Conservation (phyloP, 2,329 filamentous ascomycete species). For the Pyrenophora teres region DNA sequence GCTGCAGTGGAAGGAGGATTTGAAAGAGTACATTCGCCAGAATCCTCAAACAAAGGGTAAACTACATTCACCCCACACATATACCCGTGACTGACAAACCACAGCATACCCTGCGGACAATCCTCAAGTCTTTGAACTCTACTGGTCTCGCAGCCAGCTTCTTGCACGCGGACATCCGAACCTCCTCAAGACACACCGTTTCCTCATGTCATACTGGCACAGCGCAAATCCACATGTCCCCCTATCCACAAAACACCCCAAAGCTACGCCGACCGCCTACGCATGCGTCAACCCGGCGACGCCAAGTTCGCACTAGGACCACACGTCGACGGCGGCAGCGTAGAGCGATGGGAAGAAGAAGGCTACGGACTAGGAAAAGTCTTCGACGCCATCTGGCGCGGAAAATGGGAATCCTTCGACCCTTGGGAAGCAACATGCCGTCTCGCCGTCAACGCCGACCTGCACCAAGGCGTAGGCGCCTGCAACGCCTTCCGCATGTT, state of each 20-base stretch:
- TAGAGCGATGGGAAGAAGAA: slow-evolving; percentile 60
- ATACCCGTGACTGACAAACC: slow-evolving; percentile 8
- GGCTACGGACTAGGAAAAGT: slow-evolving; percentile 67
- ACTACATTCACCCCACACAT: neutral
- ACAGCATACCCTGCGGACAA: slow-evolving; percentile 55
- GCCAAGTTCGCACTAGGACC: slow-evolving; percentile 61
- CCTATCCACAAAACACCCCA: slow-evolving; percentile 53
- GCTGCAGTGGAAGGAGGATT: slow-evolving; percentile 51
- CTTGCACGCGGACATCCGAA: slow-evolving; percentile 54
- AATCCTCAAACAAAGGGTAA: slow-evolving; percentile 53
- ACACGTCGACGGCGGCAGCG: slow-evolving; percentile 58
- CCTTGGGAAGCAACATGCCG: slow-evolving; percentile 78
- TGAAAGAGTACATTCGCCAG: slow-evolving; percentile 51
- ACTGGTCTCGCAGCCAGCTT: slow-evolving; percentile 56
- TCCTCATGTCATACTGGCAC: slow-evolving; percentile 57
- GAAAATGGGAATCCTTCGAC: slow-evolving; percentile 80
- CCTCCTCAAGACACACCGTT: slow-evolving; percentile 53
- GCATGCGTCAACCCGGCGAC: slow-evolving; percentile 61
- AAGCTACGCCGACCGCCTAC: slow-evolving; percentile 55
- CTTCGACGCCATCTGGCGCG: slow-evolving; percentile 74
- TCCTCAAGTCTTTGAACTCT: slow-evolving; percentile 58
- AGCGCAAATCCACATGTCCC: slow-evolving; percentile 49
- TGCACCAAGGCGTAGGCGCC: slow-evolving; percentile 80
- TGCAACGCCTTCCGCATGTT: slow-evolving; percentile 87
- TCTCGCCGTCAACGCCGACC: slow-evolving; percentile 69